Evolutionary conservation across 2,329 filamentous ascomycete species (phyloP).

Genomic region (Aschersonia sp.): DNA sequence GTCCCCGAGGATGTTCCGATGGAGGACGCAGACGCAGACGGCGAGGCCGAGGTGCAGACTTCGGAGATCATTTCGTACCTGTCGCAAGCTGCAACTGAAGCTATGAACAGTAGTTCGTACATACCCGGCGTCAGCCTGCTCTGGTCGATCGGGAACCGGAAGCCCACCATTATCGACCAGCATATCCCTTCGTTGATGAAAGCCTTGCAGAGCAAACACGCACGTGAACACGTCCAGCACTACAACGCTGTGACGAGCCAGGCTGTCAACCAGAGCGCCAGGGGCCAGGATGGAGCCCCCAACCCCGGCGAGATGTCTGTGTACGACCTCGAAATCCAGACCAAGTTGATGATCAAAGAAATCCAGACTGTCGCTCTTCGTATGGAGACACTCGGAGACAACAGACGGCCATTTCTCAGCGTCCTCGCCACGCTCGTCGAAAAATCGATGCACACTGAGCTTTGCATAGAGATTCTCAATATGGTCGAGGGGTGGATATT

Average conservation of each 20-base stretch:
- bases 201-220: constrained; percentile 78
- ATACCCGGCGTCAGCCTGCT: constrained; percentile 83
- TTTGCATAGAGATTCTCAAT: constrained; percentile 84
- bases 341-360: constrained; percentile 82
- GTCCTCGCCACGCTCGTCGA: constrained; percentile 91
- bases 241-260: constrained; percentile 45
- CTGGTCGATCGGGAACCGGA: constrained; percentile 78
- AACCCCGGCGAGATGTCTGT: constrained; percentile 44
- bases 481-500: constrained; percentile 98
- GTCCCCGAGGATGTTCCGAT: constrained; percentile 64
- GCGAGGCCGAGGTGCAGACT: constrained; percentile 63
- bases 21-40: constrained; percentile 69
- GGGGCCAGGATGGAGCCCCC: constrained; percentile 38
- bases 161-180: constrained; percentile 74
- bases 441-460: constrained; percentile 71
- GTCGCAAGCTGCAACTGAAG: constrained; percentile 75
- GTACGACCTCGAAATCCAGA: constrained; percentile 78
- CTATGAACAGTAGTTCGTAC: constrained; percentile 66
- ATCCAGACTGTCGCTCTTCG: constrained; percentile 84
- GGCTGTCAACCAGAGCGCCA: constrained; percentile 24
- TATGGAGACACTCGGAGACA: constrained; percentile 86
- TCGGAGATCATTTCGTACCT: constrained; percentile 80
- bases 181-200: constrained; percentile 87
- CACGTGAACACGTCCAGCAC: constrained; percentile 79
- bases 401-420: constrained; percentile 83